phyloP scores from a whole-genome alignment of 345 rosid species.

The Hibiscus mutabilis region DNA sequence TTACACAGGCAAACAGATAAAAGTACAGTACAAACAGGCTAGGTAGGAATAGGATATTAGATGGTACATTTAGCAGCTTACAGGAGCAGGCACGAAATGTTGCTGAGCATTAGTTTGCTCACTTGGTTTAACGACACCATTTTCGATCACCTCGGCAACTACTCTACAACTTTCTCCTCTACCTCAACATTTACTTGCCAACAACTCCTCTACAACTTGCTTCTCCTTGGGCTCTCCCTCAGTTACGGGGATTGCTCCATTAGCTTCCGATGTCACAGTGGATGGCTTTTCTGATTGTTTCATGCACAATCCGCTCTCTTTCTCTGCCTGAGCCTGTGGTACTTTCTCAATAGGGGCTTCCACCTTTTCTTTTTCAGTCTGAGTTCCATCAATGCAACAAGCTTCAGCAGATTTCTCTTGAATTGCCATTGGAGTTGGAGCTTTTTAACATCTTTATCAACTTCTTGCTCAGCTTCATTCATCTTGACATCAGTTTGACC shows the following conservation, averaged over 20 bases:
- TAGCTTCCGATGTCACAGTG: neutral
- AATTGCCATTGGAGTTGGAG: conserved; percentile 8
- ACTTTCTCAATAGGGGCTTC: neutral
- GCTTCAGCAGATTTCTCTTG: conserved; percentile 16
- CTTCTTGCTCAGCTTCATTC: conserved; percentile 12
- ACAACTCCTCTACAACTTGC: neutral
- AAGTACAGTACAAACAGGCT: neutral
- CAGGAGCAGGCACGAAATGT: neutral
- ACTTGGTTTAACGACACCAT: neutral
- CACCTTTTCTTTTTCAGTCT: neutral
- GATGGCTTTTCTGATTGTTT: neutral
- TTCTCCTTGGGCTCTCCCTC: neutral
- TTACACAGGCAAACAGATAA: conserved; percentile 6
- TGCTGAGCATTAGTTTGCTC: neutral
- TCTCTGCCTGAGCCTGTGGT: neutral
- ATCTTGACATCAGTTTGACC: conserved; percentile 7
- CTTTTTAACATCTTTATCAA: conserved; percentile 12
- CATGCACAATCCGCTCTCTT: neutral
- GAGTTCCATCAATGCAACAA: conserved; percentile 17
- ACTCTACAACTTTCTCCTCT: neutral
- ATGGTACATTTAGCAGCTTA: neutral
- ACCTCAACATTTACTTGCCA: neutral
- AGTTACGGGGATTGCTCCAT: neutral
- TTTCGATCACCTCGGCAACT: neutral
- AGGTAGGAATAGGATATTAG: neutral